A percentile compares a stretch with the other conserved stretches of the same genome.
Evolutionary conservation across 345 rosid species (phyloP).

Genomic region (Salix brachista): DNA sequence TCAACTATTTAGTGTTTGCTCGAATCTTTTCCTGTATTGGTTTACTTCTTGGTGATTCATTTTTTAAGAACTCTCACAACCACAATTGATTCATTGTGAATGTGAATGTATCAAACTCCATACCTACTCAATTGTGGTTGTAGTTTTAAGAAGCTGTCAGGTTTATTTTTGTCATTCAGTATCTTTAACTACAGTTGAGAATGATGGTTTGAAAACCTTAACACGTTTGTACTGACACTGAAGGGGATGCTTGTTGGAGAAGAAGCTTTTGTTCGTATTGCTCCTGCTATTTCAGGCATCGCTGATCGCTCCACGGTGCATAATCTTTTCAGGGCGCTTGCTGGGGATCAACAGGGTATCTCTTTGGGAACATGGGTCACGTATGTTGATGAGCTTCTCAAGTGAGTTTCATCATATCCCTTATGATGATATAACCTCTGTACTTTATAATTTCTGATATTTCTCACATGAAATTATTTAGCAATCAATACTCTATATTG

Average conservation of each 20-base stretch:
- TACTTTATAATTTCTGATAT: not conserved
- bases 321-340: conserved; percentile 80
- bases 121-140: not conserved
- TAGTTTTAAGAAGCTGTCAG: not conserved
- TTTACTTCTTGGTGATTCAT: no score
- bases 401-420: conserved; percentile 47
- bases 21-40: no score
- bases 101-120: not conserved
- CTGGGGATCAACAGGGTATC: conserved; percentile 58
- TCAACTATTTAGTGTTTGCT: not conserved
- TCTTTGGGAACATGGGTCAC: conserved; percentile 74
- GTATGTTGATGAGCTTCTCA: conserved; percentile 80
- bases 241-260: conserved; percentile 71
- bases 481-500: not conserved
- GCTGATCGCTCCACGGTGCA: conserved; percentile 86
- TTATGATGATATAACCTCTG: not conserved
- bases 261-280: conserved; percentile 82
- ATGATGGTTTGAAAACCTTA: conserved; percentile 6
- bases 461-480: not conserved
- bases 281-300: conserved; percentile 84
- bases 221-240: conserved; percentile 20
- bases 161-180: conserved; percentile 4
- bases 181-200: not conserved
- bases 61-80: not conserved
- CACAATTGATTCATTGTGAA: not conserved